Percentiles rank a stretch among this genome's conserved stretches.
phyloP scores from a whole-genome alignment of 495 filamentous ascomycete species.

The Neurospora sp. region DNA sequence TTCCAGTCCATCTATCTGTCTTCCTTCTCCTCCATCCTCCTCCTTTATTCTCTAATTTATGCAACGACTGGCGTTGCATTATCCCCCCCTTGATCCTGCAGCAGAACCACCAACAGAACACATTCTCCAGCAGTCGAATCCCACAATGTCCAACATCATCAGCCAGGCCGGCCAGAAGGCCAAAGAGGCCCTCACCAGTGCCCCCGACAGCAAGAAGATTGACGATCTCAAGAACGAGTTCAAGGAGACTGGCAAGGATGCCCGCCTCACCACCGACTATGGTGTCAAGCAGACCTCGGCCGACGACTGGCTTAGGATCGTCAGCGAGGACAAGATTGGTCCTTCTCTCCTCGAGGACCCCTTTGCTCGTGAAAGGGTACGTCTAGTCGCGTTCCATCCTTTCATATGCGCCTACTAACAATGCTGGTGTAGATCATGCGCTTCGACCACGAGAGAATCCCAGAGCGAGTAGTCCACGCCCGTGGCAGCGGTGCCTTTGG shows the following conservation, averaged over 20 bases:
- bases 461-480: slow-evolving; percentile 83
- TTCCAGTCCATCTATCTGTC: neutral
- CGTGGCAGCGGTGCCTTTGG: slow-evolving; percentile 78
- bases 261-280: slow-evolving; percentile 60
- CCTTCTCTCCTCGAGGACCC: slow-evolving; percentile 75
- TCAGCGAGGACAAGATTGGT: slow-evolving; percentile 49
- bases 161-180: slow-evolving; percentile 16
- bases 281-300: slow-evolving; percentile 63
- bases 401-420: neutral
- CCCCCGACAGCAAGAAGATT: slow-evolving; percentile 24
- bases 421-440: slow-evolving; percentile 51
- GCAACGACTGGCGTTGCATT: neutral
- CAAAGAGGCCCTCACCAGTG: slow-evolving; percentile 21
- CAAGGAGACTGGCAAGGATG: slow-evolving; percentile 20
- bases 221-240: slow-evolving; percentile 28
- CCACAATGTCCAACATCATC: slow-evolving; percentile 9
- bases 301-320: slow-evolving; percentile 70
- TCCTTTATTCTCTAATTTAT: neutral
- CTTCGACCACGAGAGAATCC: slow-evolving; percentile 83
- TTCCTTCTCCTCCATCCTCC: neutral
- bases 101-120: neutral
- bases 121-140: neutral
- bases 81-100: neutral
- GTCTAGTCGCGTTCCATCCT: slow-evolving; percentile 1
- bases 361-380: slow-evolving; percentile 66